These are phyloP conservation scores for Linum tenue DNA, from an alignment of 345 rosid genomes.

Conservation along the genomic window DNA sequence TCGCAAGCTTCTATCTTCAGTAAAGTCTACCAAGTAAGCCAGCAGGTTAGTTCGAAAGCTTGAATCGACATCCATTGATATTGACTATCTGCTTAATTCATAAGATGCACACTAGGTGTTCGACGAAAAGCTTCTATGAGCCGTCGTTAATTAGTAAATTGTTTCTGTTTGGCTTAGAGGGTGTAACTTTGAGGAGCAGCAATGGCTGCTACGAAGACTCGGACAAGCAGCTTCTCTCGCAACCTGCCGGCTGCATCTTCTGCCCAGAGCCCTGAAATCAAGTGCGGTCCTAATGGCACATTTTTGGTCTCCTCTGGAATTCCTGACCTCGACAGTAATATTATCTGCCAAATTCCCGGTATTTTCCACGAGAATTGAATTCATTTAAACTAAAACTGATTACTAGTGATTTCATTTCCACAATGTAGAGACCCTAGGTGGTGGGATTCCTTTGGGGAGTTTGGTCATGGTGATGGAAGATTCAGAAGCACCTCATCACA, in stretches of 20 bases:
- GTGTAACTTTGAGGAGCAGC: too few species aligned
- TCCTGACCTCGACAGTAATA: constrained; percentile 80
- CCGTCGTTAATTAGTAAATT: too few species aligned
- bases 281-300: constrained; percentile 77
- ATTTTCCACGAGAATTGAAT: not conserved
- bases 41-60: too few species aligned
- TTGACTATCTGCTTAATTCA: too few species aligned
- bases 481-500: constrained; percentile 95
- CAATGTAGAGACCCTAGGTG: constrained; percentile 64
- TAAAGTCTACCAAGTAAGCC: too few species aligned
- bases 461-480: constrained; percentile 95
- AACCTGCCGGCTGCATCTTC: constrained; percentile 35
- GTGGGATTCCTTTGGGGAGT: constrained; percentile 78
- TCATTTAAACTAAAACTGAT: too few species aligned
- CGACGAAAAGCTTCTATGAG: not conserved
- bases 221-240: constrained; percentile 78
- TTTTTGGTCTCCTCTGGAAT: constrained; percentile 65
- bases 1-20: too few species aligned
- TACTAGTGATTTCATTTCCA: not conserved
- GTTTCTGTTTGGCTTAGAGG: too few species aligned
- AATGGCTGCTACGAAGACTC: constrained; percentile 60
- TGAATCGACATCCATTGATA: too few species aligned
- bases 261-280: constrained; percentile 53
- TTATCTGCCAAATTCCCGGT: constrained; percentile 1
- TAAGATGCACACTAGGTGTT: not conserved